Base-by-base conservation (phyloP, 2,329 filamentous ascomycete species). In the Fusarium dlaminii region DNA sequence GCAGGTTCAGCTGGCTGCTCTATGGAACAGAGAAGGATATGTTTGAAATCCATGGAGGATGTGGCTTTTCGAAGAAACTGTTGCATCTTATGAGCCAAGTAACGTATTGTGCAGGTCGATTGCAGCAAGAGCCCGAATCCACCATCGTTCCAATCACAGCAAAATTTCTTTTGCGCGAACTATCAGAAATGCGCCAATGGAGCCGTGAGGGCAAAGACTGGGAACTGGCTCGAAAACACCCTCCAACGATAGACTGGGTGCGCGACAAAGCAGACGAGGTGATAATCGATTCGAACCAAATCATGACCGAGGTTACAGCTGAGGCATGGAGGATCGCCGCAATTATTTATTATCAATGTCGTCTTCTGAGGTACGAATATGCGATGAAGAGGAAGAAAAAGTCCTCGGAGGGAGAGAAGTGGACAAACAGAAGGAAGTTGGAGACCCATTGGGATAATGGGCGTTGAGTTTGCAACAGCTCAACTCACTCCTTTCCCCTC, bases 311-410 rank as follows among this genome's bases (percentile, higher is more conserved):
- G 39, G 80, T 83, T 15, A 84, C 83, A 10, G 83, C 83, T 2
- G 83, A 85, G 68, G 81, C 82, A 15, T 85, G 83, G 83, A 81
- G 83, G 54, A 64, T 84, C 42, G 81, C 83, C 9, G 82, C 79
- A 10, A 79, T 84, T 13, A 76, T 84, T 13, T 85, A 85, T 66
- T 63, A 82, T 15, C 82, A 83, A 61, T 85, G 82, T 45, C 82
- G 83, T 29, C 78, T 83, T 20, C 58, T 81, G 46, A 81, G 82
- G 82, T 84, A 72, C n/a, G 72, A 40, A 55, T 37, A 15, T 29
- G 30, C 7, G 29, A 49, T 48, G 43, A 42, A 48, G 56, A 27
- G 20, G 13, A 40, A 29, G 34, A 45, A 27, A 29, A n/a, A 39
- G 15, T 24, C 29, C 29, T 18, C 18, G 13, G 37, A 29, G 32